Evolutionary conservation across 1,139 yeast species (phyloP).

Genomic region (Pichia sp.): DNA sequence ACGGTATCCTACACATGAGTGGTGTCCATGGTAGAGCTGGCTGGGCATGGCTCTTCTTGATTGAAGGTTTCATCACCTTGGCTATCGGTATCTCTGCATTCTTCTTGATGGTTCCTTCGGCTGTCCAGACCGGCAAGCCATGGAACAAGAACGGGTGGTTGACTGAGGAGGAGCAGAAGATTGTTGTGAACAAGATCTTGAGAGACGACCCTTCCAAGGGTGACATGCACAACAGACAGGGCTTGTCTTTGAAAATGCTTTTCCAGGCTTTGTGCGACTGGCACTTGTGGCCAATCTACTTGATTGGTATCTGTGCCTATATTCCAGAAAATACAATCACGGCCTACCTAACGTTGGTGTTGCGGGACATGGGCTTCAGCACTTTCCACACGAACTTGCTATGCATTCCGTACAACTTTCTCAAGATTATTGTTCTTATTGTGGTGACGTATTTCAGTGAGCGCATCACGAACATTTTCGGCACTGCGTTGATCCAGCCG

Average conservation of each 20-base stretch:
- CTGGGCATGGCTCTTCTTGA: constrained; percentile 62
- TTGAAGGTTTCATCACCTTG: constrained; percentile 60
- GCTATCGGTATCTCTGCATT: constrained; percentile 49
- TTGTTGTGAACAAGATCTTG: constrained; percentile 57
- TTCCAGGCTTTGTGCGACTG: constrained; percentile 43
- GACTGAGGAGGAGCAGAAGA: constrained; percentile 55
- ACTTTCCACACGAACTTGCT: constrained; percentile 53
- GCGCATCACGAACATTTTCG: constrained; percentile 36
- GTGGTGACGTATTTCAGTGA: constrained; percentile 39
- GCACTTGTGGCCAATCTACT: constrained; percentile 57
- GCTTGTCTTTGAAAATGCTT: constrained; percentile 39
- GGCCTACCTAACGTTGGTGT: constrained; percentile 49
- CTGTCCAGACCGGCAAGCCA: constrained; percentile 46
- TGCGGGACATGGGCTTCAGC: constrained; percentile 50
- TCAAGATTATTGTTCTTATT: constrained; percentile 39
- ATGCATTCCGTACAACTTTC: constrained; percentile 43
- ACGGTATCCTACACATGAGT: constrained; percentile 42
- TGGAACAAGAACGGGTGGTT: constrained; percentile 55
- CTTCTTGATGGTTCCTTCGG: constrained; percentile 58
- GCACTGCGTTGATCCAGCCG: constrained; percentile 37
- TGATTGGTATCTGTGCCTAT: constrained; percentile 47
- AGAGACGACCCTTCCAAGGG: constrained; percentile 70
- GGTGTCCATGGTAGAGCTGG: constrained; percentile 42
- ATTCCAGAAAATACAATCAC: constrained; percentile 40
- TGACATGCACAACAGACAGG: constrained; percentile 63